Base-by-base conservation (phyloP, 1,139 yeast species). In the Sugiyamaella neomexicana region DNA sequence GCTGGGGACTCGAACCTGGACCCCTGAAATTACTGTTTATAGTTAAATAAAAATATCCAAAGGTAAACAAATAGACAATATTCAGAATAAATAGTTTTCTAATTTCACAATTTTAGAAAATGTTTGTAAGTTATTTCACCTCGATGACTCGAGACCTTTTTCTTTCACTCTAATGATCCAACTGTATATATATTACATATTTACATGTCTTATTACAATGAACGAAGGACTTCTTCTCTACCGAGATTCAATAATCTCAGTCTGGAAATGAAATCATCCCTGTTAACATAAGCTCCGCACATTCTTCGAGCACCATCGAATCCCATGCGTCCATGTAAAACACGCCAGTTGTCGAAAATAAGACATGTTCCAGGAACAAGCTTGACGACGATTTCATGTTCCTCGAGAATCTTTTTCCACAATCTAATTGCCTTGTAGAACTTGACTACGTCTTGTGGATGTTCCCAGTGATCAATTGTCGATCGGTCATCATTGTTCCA, bases 401-500 rank as follows among this genome's bases (percentile, higher is more conserved):
- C 79, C 56, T 78, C 75, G 54, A 86, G 78, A 50, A 85, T 75
- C 36, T 66, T 67, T 57, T 80, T 75, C 89, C 89, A 85, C 46
- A 75, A 71, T 50, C 79, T 72, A 53, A 84, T 75, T 10, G 89
- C 89, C 56, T 72, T 70, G 69, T 86, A 85, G 67, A 85, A 83
- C 61, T 72, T 72, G 16, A 80, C 79, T 13, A 84, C 77, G 53
- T 82, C 86, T 1, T 65, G 71, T 1, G 85, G 83, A 56, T 79
- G 67, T 1, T 68, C 68, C 82, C 86, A 80, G 20, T 70, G 65
- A 64, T 81, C 82, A 83, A 83, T 82, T 17, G 86, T 77, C 1
- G 89, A 82, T 42, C 91, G 73, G 65, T 86, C 91, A 56, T 85
- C 81, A 67, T 83, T 86, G 70, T 86, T 86, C 90, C 90, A 86